A percentile compares a stretch with the other conserved stretches of the same genome.
Evolutionary conservation across 441 rosid species (phyloP).

Genomic region (Jatropha multifida): DNA sequence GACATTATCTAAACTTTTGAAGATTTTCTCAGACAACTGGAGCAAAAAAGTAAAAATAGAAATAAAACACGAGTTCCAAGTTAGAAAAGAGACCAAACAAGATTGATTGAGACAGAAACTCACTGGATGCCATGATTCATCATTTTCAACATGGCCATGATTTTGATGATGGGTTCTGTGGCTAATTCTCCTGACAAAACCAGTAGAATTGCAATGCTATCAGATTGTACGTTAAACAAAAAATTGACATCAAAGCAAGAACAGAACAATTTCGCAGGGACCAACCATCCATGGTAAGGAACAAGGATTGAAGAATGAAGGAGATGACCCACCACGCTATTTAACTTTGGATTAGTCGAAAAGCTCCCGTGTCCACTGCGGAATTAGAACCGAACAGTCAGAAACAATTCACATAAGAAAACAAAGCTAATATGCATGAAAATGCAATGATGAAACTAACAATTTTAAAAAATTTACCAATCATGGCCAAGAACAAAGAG

Average conservation of each 20-base stretch:
- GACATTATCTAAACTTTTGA: constrained; percentile 46
- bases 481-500: constrained; percentile 96
- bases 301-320: constrained; percentile 88
- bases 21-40: constrained; percentile 79
- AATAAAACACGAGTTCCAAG: background rate
- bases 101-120: constrained; percentile 16
- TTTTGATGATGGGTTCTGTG: constrained; percentile 89
- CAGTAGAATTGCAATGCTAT: background rate
- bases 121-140: constrained; percentile 91
- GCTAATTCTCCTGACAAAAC: constrained; percentile 73
- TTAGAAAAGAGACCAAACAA: background rate
- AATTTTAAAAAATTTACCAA: constrained; percentile 45
- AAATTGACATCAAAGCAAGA: background rate
- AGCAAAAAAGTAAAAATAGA: constrained; percentile 9
- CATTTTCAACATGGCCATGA: constrained; percentile 88
- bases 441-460: background rate
- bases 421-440: background rate
- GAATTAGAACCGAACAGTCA: background rate
- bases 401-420: background rate
- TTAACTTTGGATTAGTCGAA: constrained; percentile 61
- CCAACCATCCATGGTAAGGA: constrained; percentile 93
- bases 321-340: constrained; percentile 73
- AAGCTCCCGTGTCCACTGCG: constrained; percentile 93
- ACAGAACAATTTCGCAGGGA: background rate
- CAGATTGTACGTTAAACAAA: background rate